Base-by-base conservation (phyloP, 2,329 filamentous ascomycete species). In the Cladophialophora psammophila region DNA sequence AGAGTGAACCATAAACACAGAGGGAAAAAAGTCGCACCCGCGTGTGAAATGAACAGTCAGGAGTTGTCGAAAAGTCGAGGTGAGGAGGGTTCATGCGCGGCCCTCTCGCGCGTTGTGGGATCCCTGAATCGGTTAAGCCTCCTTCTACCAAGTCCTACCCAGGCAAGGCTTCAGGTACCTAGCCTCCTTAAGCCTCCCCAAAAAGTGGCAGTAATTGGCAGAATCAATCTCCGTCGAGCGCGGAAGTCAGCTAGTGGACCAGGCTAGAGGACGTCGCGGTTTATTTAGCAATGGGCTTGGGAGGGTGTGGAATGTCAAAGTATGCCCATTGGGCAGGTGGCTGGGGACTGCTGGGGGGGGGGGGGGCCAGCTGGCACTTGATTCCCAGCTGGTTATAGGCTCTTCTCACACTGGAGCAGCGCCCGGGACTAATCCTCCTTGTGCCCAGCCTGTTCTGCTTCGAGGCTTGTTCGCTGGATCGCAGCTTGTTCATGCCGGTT, bases 161-260 rank as follows among this genome's bases (percentile, higher is more conserved):
- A 50, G 20, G 45, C 45, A 50, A 50, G 45, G 45, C 45, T 50
- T 50, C 45, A 50, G 45, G 45, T 50, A 50, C 45, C 45, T 50
- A 18, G 53, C 34, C 55, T 42, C 20, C 55, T 34, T 20, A 61
- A n/a, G n/a, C 55, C 31, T 38, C 13, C 50, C 50, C 35, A 42
- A 34, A 56, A 38, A 35, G 50, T 36, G 31, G 50, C 52, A 63
- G 50, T 20, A 63, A 63, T 63, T 63, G 60, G 60, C 52, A 56
- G 60, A 55, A 13, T 63, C 56, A 63, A 63, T 63, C 52, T 63
- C 60, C 59, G 59, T 31, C 60, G 26, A n/a, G 20, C 60, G 60
- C 60, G 60, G 60, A 63, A 63, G 34, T 10, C 15, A 7, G 38
- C 34, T 63, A 63, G 60, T 31, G 59, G 45, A 50, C 32, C 9